These are phyloP conservation scores for Aphanocladium album DNA, from an alignment of 2,329 filamentous ascomycete genomes.

Conservation along the genomic window DNA sequence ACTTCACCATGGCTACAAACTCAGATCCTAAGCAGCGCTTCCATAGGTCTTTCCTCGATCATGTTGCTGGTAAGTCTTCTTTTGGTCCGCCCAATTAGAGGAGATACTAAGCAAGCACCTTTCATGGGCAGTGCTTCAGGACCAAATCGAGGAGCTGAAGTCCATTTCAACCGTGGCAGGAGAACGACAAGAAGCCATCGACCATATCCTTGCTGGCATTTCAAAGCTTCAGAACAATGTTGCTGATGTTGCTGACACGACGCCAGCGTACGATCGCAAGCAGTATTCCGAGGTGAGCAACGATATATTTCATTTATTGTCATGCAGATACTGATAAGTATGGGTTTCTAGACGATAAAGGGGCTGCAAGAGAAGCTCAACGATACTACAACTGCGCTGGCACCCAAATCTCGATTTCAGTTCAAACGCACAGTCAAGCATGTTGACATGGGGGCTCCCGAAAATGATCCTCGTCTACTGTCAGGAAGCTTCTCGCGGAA, in stretches of 20 bases:
- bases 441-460: constrained; percentile 38
- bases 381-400: constrained; percentile 60
- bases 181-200: constrained; percentile 75
- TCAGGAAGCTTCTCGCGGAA: constrained; percentile 30
- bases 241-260: constrained; percentile 72
- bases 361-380: constrained; percentile 73
- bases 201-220: constrained; percentile 75
- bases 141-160: constrained; percentile 65
- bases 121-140: constrained; percentile 60
- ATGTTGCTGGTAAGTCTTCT: constrained; percentile 58
- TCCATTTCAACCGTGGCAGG: constrained; percentile 58
- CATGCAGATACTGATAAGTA: neutral
- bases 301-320: too few species aligned
- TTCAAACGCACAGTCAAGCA: constrained; percentile 53
- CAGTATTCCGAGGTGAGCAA: constrained; percentile 68
- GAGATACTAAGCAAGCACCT: neutral
- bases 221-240: constrained; percentile 77
- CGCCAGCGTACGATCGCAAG: constrained; percentile 85
- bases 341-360: constrained; percentile 62
- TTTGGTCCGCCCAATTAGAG: neutral
- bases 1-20: constrained; percentile 22
- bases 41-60: constrained; percentile 76
- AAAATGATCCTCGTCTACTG: constrained; percentile 39
- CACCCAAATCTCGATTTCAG: constrained; percentile 74
- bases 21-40: constrained; percentile 64